phyloP scores from a whole-genome alignment of 78 protist genomes.

The Dictyostelium firmibasis region DNA sequence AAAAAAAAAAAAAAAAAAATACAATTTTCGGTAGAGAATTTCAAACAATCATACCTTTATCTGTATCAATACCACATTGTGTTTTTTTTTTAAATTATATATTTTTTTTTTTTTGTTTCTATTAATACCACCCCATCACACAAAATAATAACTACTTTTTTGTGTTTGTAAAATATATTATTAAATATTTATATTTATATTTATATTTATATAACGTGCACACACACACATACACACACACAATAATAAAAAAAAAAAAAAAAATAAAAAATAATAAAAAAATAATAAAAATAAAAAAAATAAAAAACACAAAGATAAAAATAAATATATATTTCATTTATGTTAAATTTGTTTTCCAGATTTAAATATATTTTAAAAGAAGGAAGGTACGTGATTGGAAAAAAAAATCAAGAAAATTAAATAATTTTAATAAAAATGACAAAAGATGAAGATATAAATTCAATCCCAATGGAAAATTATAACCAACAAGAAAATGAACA shows the following conservation, averaged over 20 bases:
- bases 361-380: too few relatives aligned
- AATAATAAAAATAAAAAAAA: too few relatives aligned
- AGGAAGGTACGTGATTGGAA: not conserved
- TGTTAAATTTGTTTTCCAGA: too few relatives aligned
- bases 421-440: not conserved
- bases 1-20: not conserved
- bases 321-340: too few relatives aligned
- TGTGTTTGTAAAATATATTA: not conserved
- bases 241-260: too few relatives aligned
- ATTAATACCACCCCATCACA: not conserved
- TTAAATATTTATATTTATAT: too few relatives aligned
- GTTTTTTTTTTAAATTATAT: not conserved
- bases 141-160: not conserved
- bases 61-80: too few relatives aligned
- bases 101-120: not conserved
- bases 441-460: not conserved
- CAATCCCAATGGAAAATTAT: conserved; percentile 15
- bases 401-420: not conserved
- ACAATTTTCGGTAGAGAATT: not conserved
- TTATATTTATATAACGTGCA: too few relatives aligned
- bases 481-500: not conserved
- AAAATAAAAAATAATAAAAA: too few relatives aligned
- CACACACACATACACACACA: too few relatives aligned
- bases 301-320: too few relatives aligned
- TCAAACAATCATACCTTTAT: not conserved